Conservation (phyloP, 2,329 filamentous ascomycete genomes). For the Dothidotthia symphoricarpi region DNA sequence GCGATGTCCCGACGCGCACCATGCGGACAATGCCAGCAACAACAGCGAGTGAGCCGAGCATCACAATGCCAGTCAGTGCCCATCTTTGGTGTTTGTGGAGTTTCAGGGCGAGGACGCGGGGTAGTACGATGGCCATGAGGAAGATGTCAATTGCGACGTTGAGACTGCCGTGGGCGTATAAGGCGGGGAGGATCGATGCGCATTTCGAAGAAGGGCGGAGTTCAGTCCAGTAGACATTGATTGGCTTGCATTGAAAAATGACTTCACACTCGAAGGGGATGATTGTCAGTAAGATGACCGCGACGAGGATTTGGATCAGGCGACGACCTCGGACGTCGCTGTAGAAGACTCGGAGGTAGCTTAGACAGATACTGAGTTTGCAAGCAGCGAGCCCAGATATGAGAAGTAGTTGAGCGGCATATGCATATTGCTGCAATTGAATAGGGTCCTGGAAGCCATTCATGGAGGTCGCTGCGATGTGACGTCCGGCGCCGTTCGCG, state of each 20-base stretch:
- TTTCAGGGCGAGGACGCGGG: constrained; percentile 17
- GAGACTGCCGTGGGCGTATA: constrained; percentile 14
- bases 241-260: constrained; percentile 19
- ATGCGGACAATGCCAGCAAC: constrained; percentile 20
- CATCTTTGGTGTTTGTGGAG: constrained; percentile 17
- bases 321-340: constrained; percentile 12
- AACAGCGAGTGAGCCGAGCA: constrained; percentile 17
- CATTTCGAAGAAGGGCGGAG: constrained; percentile 17
- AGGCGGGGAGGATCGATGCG: constrained; percentile 8
- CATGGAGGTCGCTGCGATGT: constrained; percentile 6
- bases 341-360: constrained; percentile 24
- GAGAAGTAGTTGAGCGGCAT: constrained; percentile 15
- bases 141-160: constrained; percentile 17
- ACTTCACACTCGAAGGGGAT: constrained; percentile 14
- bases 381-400: constrained; percentile 16
- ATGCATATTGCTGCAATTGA: constrained; percentile 19
- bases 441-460: constrained; percentile 6
- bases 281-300: constrained; percentile 11
- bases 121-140: constrained; percentile 23
- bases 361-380: constrained; percentile 25
- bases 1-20: constrained; percentile 13
- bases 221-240: constrained; percentile 23
- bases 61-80: constrained; percentile 17
- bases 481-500: constrained; percentile 16
- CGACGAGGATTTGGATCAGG: constrained; percentile 14